phyloP scores from a whole-genome alignment of 2,329 filamentous ascomycete species.

The Nemania sp. region DNA sequence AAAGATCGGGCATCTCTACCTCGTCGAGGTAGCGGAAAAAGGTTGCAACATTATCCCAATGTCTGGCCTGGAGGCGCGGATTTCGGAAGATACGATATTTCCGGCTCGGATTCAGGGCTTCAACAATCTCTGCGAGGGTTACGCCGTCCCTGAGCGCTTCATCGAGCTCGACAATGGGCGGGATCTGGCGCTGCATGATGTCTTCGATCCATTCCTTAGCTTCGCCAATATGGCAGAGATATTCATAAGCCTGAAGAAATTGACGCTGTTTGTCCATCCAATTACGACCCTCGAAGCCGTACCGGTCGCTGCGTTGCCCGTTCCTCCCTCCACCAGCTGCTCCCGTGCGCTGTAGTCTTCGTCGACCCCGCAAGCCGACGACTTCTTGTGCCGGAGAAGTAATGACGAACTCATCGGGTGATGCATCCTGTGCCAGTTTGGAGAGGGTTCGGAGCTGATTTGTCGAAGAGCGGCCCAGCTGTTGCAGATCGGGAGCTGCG shows the following conservation, averaged over 20 bases:
- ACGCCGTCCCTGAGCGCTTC: conserved; percentile 92
- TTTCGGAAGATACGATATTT: conserved; percentile 83
- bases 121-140: conserved; percentile 90
- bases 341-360: conserved; percentile 76
- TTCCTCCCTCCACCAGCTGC: conserved; percentile 52
- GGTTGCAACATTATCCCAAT: conserved; percentile 96
- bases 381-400: conserved; percentile 82
- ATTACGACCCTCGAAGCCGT: conserved; percentile 79
- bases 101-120: conserved; percentile 79
- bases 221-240: conserved; percentile 97
- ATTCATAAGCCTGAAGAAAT: conserved; percentile 96
- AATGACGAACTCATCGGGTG: conserved; percentile 80
- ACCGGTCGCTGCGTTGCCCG: conserved; percentile 52
- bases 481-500: conserved; percentile 74
- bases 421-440: conserved; percentile 74
- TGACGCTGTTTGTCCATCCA: conserved; percentile 99
- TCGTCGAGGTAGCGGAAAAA: conserved; percentile 95
- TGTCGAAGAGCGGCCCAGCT: conserved; percentile 85
- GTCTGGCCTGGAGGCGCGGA: conserved; percentile 84
- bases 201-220: conserved; percentile 97
- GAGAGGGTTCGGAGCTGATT: conserved; percentile 87
- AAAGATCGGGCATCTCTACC: conserved; percentile 89
- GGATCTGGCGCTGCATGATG: conserved; percentile 58
- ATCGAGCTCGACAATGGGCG: conserved; percentile 90
- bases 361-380: conserved; percentile 80